Conservation (phyloP, 306 rosid genomes). For the Abrus pulchellus region DNA sequence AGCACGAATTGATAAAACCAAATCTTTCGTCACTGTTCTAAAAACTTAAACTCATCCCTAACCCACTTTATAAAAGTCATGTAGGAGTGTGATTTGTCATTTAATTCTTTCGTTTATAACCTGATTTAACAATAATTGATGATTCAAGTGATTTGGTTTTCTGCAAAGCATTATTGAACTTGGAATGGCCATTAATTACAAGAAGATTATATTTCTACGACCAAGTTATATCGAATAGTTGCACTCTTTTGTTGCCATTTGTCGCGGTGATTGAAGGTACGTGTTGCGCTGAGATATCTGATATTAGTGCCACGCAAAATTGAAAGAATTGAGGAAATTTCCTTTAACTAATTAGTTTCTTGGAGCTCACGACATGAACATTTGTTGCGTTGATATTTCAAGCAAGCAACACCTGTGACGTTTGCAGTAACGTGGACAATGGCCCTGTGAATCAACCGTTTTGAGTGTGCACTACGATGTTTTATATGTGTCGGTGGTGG, state of each 20-base stretch:
- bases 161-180: background rate
- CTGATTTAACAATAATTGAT: background rate
- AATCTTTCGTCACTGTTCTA: too few relatives aligned
- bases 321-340: background rate
- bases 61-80: too few relatives aligned
- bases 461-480: background rate
- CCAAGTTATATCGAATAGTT: background rate
- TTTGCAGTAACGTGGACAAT: constrained; percentile 15
- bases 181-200: background rate
- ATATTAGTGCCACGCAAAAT: background rate
- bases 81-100: too few relatives aligned
- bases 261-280: background rate
- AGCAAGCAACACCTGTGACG: constrained; percentile 16
- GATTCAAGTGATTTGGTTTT: background rate
- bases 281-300: background rate
- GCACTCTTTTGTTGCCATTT: constrained; percentile 1
- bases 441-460: background rate
- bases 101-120: background rate
- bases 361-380: background rate
- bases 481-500: background rate
- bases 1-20: too few relatives aligned
- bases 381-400: background rate
- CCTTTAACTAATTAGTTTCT: background rate
- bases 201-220: background rate
- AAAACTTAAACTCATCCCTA: too few relatives aligned